Percentiles rank a stretch among this genome's conserved stretches.
Evolutionary conservation across 495 filamentous ascomycete genomes (phyloP).

Genomic region (Talaromyces proteolyticus): DNA sequence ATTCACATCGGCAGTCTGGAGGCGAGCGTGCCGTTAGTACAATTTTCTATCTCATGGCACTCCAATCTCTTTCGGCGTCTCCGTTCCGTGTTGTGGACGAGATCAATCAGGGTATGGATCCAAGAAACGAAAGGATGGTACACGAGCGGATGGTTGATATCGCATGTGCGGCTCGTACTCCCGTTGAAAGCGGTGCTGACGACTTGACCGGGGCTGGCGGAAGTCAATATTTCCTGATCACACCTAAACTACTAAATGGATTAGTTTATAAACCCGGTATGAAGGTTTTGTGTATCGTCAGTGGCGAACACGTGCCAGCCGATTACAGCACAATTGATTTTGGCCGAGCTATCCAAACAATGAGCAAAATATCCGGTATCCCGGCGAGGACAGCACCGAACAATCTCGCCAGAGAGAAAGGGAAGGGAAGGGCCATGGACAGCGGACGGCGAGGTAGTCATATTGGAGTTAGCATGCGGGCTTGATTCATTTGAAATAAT

Average conservation of each 20-base stretch:
- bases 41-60: constrained; percentile 98
- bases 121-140: constrained; percentile 94
- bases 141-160: constrained; percentile 96
- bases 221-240: constrained; percentile 88
- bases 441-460: background rate
- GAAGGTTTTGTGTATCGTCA: constrained; percentile 89
- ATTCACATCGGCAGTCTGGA: constrained; percentile 90
- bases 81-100: constrained; percentile 99
- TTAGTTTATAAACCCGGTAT: constrained; percentile 84
- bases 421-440: constrained; percentile 14
- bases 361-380: constrained; percentile 18
- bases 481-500: constrained; percentile 18
- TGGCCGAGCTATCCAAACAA: constrained; percentile 21
- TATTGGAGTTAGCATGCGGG: constrained; percentile 17
- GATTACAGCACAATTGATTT: constrained; percentile 33
- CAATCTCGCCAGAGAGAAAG: constrained; percentile 9
- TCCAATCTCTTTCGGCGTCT: constrained; percentile 87
- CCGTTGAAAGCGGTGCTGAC: constrained; percentile 13
- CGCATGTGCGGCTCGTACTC: constrained; percentile 70
- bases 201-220: constrained; percentile 28
- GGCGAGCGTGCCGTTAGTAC: constrained; percentile 95
- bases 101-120: constrained; percentile 99
- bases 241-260: constrained; percentile 86
- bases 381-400: background rate
- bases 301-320: constrained; percentile 81